A percentile compares a stretch with the other conserved stretches of the same genome.
phyloP scores from a whole-genome alignment of 805 yeast genomes.

The Kurtzmaniella cleridarum region DNA sequence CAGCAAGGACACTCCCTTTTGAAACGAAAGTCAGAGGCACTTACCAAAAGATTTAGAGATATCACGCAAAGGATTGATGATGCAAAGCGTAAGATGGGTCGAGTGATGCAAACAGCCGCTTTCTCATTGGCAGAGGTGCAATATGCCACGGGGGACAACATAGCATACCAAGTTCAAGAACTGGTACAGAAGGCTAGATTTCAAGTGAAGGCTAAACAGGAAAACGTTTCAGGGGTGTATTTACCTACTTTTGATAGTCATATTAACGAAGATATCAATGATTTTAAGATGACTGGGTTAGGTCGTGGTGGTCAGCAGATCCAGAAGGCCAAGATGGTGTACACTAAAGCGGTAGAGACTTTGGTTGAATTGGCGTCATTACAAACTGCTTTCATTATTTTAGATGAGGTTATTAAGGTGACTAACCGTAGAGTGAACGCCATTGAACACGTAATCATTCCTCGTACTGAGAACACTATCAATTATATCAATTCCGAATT shows the following conservation, averaged over 20 bases:
- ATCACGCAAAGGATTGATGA: conserved; percentile 92
- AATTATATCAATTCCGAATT: conserved; percentile 87
- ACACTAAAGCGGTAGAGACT: conserved; percentile 95
- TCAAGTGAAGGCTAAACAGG: conserved; percentile 86
- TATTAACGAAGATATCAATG: conserved; percentile 80
- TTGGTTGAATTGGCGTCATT: conserved; percentile 91
- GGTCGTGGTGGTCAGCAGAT: conserved; percentile 99
- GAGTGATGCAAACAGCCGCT: conserved; percentile 97
- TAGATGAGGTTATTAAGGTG: conserved; percentile 96
- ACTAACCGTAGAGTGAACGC: conserved; percentile 98
- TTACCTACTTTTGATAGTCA: conserved; percentile 88
- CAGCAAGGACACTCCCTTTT: conserved; percentile 91
- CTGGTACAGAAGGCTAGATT: conserved; percentile 87
- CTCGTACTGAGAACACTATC: conserved; percentile 95
- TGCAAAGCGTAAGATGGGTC: conserved; percentile 94
- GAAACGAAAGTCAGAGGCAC: conserved; percentile 94
- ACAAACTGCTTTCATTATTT: conserved; percentile 93
- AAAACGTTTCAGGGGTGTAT: conserved; percentile 93
- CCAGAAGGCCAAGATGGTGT: conserved; percentile 87
- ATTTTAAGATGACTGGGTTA: conserved; percentile 91
- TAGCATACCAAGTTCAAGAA: conserved; percentile 93
- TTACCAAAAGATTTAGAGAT: conserved; percentile 93
- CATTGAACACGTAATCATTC: conserved; percentile 95
- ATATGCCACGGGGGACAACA: conserved; percentile 95
- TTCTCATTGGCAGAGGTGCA: conserved; percentile 95